A percentile compares a stretch with the other conserved stretches of the same genome.
These are phyloP conservation scores for Tetrapisispora iriomotensis DNA, from an alignment of 805 yeast species.

Conservation along the genomic window DNA sequence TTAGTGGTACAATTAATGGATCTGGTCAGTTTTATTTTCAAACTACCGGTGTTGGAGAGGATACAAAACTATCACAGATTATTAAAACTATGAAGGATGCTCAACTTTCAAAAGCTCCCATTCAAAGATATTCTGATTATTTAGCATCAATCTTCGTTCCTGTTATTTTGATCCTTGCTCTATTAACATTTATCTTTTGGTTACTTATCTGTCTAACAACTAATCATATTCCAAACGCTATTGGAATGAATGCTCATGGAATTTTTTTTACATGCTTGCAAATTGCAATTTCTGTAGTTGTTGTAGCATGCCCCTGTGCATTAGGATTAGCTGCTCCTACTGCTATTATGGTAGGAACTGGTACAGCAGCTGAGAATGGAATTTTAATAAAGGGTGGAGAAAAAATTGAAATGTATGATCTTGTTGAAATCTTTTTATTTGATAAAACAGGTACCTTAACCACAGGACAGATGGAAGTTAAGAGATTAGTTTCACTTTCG, in stretches of 20 bases:
- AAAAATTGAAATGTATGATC: conserved; percentile 62
- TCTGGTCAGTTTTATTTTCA: conserved; percentile 57
- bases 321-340: conserved; percentile 96
- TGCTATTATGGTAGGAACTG: conserved; percentile 98
- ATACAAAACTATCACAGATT: conserved; percentile 80
- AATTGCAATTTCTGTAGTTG: conserved; percentile 82
- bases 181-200: conserved; percentile 63
- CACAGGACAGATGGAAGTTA: conserved; percentile 60
- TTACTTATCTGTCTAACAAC: conserved; percentile 28
- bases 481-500: conserved; percentile 8
- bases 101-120: conserved; percentile 80
- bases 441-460: conserved; percentile 97
- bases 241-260: conserved; percentile 38
- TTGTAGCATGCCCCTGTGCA: conserved; percentile 98
- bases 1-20: conserved; percentile 90
- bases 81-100: conserved; percentile 82
- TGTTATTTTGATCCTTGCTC: conserved; percentile 49
- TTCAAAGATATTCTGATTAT: conserved; percentile 79
- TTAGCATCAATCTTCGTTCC: conserved; percentile 85
- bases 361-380: conserved; percentile 86
- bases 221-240: conserved; percentile 39
- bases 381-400: conserved; percentile 91
- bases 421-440: conserved; percentile 59
- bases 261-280: conserved; percentile 59
- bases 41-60: conserved; percentile 66